These are phyloP conservation scores for Chrysopogon serrulatus DNA, from an alignment of 176 grass and related monocot species.

Conservation along the genomic window DNA sequence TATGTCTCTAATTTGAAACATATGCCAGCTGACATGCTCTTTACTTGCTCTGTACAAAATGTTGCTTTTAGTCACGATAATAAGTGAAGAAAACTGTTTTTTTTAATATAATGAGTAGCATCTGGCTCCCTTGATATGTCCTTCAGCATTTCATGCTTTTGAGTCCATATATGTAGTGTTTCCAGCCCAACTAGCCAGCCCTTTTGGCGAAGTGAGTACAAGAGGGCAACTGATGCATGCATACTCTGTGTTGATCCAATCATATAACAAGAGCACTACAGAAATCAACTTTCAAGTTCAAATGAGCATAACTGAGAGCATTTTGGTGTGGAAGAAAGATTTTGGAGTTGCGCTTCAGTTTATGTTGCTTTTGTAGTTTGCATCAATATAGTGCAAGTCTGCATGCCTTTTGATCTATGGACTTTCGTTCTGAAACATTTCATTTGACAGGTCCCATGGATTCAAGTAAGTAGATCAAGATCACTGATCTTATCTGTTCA, in stretches of 20 bases:
- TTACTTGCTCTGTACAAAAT: background rate
- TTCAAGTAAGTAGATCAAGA: slow-evolving; percentile 98
- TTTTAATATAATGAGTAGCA: background rate
- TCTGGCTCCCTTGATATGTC: background rate
- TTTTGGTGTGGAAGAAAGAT: background rate
- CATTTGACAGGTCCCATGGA: slow-evolving; percentile 86
- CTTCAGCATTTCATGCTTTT: background rate
- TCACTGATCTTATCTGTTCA: slow-evolving; percentile 70
- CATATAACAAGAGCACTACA: background rate
- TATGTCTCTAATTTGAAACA: slow-evolving; percentile 42
- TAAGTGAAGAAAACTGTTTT: background rate
- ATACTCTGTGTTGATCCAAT: background rate
- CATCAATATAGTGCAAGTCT: slow-evolving; percentile 7
- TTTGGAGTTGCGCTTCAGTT: background rate
- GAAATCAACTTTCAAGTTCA: background rate
- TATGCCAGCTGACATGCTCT: background rate
- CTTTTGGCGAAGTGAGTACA: background rate
- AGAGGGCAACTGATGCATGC: background rate
- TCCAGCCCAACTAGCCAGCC: background rate
- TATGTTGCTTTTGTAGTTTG: slow-evolving; percentile 7
- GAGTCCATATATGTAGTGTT: background rate
- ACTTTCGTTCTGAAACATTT: slow-evolving; percentile 10
- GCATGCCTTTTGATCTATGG: background rate
- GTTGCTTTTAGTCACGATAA: background rate
- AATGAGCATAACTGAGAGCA: background rate